Percentiles rank a stretch among this genome's conserved stretches.
Evolutionary conservation across 306 rosid species (phyloP).

Genomic region (Canavalia gladiata): DNA sequence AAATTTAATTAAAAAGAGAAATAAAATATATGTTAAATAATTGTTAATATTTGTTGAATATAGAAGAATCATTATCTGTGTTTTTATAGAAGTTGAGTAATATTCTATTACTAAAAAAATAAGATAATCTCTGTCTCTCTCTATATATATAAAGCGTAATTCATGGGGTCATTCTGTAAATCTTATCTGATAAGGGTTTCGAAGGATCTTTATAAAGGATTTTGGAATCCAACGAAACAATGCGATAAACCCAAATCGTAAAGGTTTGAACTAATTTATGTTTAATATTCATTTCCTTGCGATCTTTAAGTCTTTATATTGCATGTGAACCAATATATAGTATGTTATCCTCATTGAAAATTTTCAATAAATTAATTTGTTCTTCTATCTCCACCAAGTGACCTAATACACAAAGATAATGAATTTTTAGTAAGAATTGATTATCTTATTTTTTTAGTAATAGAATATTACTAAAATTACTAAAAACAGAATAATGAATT

Average conservation of each 20-base stretch:
- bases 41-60: too few relatives aligned
- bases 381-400: too few relatives aligned
- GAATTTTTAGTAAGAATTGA: too few relatives aligned
- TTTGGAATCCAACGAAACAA: not conserved
- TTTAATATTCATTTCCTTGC: not conserved
- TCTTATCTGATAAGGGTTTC: constrained; percentile 21
- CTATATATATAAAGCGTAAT: not conserved
- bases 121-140: not conserved
- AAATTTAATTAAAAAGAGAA: too few relatives aligned
- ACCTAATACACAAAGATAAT: too few relatives aligned
- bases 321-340: too few relatives aligned
- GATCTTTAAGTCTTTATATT: too few relatives aligned
- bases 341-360: too few relatives aligned
- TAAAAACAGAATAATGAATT: not conserved
- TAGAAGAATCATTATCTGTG: too few relatives aligned
- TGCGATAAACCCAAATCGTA: not conserved
- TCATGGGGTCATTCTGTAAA: not conserved
- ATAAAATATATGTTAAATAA: too few relatives aligned
- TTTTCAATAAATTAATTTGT: too few relatives aligned
- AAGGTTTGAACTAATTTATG: not conserved
- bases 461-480: not conserved
- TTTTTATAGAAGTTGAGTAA: not conserved
- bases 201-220: not conserved
- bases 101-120: not conserved
- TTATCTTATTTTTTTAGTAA: too few relatives aligned